Base-by-base conservation (phyloP, 2,329 filamentous ascomycete genomes). In the Kalmusia sp. region DNA sequence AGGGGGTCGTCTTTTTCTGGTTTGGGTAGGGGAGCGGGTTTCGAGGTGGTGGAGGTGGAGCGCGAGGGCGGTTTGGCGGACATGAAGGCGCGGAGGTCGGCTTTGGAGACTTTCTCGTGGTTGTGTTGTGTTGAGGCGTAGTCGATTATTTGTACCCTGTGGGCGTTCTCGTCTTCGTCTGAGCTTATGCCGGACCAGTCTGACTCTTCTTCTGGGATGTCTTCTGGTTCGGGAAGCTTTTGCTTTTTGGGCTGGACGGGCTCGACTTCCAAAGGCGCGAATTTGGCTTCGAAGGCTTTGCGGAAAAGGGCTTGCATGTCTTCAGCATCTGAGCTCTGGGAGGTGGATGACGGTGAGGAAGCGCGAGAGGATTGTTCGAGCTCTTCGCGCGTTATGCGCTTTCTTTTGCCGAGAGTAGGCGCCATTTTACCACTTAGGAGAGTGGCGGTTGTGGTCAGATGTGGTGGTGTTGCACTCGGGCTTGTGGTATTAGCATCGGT, bases 221-320 rank as follows among this genome's bases (percentile, higher is more conserved):
- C 68, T 0, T 72, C 64, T 7, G 61, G 50, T 27, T 72, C 65
- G 6, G 64, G 63, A 4, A 64, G 55, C 11, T 64, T 54, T 14
- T 73, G 67, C 2, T 57, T 31, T 43, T 63, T 67, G 19, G 51
- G 46, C 54, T 57, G 70, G 50, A 74, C 67, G 3, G 74, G 71
- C 34, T 68, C 67, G 14, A 63, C 54, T 9, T 80, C 80, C 33
- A 96, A 74, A 7, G 93, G 92, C 70, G 87, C 85, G 78, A 97
- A 98, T 69, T 90, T 87, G 24, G 91, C 85, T 76, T 97, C 95
- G 70, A 98, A 98, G 70, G 93, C 89, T 63, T 85, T 86, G 52
- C 87, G 87, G 67, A 99, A 91, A 52, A 93, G 83, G 51, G 88
- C 91, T 63, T 91, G 86, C 11, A 89, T 82, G 53, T 87, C 82